Conservation (phyloP, 805 yeast species). For the Yamadazyma ubonensis region DNA sequence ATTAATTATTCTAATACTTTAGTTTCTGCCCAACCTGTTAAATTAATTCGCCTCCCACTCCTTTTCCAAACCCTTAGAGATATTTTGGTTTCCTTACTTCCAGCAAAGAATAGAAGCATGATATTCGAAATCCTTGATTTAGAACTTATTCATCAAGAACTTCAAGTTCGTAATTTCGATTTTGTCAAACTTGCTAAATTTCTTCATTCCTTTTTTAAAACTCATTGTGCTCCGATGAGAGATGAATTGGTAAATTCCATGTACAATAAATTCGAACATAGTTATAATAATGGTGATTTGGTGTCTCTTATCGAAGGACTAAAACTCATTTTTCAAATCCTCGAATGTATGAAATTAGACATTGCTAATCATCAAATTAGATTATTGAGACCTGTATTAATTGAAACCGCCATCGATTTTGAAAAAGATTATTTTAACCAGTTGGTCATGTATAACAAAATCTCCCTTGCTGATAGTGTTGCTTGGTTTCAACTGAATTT, state of each 20-base stretch:
- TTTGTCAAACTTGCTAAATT: constrained; percentile 69
- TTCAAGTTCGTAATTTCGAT: constrained; percentile 67
- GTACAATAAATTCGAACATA: constrained; percentile 56
- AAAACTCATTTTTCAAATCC: constrained; percentile 71
- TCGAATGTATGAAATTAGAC: constrained; percentile 93
- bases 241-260: constrained; percentile 86
- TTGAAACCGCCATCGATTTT: constrained; percentile 84
- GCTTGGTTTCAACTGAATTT: constrained; percentile 59
- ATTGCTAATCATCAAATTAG: constrained; percentile 94
- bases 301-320: constrained; percentile 68
- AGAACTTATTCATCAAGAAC: constrained; percentile 72
- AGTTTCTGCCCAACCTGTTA: constrained; percentile 13
- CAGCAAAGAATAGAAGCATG: constrained; percentile 66
- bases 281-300: constrained; percentile 47
- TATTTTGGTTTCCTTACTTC: constrained; percentile 71
- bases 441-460: constrained; percentile 52
- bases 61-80: constrained; percentile 77
- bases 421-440: constrained; percentile 79
- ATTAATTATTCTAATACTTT: too few species aligned
- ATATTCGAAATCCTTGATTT: constrained; percentile 75
- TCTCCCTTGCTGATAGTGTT: constrained; percentile 58
- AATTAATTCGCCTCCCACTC: constrained; percentile 55
- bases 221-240: constrained; percentile 95
- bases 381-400: constrained; percentile 75
- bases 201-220: constrained; percentile 75